These are phyloP conservation scores for Xylariaceae sp. DNA, from an alignment of 2,329 filamentous ascomycete species.

Conservation along the genomic window DNA sequence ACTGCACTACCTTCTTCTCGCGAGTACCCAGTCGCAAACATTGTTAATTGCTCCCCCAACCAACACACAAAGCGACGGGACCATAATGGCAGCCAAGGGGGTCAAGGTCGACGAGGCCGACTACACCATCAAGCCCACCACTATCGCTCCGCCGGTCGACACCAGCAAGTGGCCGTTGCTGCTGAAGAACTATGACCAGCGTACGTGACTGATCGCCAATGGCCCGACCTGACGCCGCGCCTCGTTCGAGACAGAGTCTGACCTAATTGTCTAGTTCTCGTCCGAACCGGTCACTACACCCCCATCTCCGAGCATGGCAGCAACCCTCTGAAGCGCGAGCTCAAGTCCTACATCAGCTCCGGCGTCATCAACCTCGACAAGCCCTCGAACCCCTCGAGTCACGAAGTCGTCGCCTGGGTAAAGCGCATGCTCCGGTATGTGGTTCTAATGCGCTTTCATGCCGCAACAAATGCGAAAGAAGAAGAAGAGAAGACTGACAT, in stretches of 20 bases:
- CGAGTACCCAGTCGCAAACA: constrained; percentile 14
- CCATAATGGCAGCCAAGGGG: constrained; percentile 18
- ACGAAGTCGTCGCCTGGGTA: constrained; percentile 99
- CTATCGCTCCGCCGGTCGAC: constrained; percentile 67
- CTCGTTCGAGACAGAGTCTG: constrained; percentile 14
- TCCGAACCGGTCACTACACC: constrained; percentile 93
- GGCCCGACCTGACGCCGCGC: too few relatives aligned
- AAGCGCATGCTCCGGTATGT: constrained; percentile 87
- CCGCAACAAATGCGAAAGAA: too few relatives aligned
- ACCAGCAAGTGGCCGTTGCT: constrained; percentile 89
- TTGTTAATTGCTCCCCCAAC: too few relatives aligned
- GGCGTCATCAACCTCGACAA: constrained; percentile 98
- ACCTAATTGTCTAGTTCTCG: constrained; percentile 55
- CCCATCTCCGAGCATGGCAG: constrained; percentile 92
- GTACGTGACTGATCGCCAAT: constrained; percentile 56
- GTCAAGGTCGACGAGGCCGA: constrained; percentile 20
- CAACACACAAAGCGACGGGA: constrained; percentile 14
- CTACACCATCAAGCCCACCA: constrained; percentile 76
- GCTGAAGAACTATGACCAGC: constrained; percentile 90
- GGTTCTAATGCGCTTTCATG: not conserved
- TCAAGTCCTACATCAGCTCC: constrained; percentile 94
- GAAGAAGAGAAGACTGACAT: too few relatives aligned
- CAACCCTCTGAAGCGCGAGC: constrained; percentile 83
- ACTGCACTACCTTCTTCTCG: constrained; percentile 13
- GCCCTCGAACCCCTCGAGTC: constrained; percentile 93